Evolutionary conservation across 805 yeast genomes (phyloP).

Genomic region (Maudiozyma turicensis): DNA sequence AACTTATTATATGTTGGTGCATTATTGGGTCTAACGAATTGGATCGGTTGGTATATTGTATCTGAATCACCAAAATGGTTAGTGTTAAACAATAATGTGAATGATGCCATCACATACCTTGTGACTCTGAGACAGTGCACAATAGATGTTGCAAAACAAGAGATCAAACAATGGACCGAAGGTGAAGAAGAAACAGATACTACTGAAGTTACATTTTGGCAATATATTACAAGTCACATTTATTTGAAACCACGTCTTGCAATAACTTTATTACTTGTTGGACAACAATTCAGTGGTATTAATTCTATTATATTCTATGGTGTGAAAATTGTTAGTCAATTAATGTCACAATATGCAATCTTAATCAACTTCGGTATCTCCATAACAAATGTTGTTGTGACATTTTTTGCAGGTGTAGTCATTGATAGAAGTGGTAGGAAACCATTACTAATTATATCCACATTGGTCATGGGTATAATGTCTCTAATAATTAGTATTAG

Average conservation of each 20-base stretch:
- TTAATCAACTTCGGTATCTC: slow-evolving; percentile 70
- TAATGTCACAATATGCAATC: slow-evolving; percentile 65
- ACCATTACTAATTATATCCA: slow-evolving; percentile 58
- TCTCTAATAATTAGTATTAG: slow-evolving; percentile 59
- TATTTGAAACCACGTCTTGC: slow-evolving; percentile 52
- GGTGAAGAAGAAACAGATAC: neutral
- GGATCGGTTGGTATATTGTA: slow-evolving; percentile 31
- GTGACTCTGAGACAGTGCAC: slow-evolving; percentile 29
- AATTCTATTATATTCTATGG: slow-evolving; percentile 92
- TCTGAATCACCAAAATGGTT: slow-evolving; percentile 87
- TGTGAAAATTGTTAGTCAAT: slow-evolving; percentile 63
- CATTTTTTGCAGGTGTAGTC: slow-evolving; percentile 61
- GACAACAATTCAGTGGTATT: slow-evolving; percentile 90
- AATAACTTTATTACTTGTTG: slow-evolving; percentile 62
- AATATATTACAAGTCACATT: slow-evolving; percentile 42
- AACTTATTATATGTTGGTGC: slow-evolving; percentile 54
- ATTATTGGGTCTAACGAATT: slow-evolving; percentile 44
- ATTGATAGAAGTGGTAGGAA: slow-evolving; percentile 73
- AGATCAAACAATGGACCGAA: slow-evolving; percentile 16
- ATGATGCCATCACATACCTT: slow-evolving; percentile 34
- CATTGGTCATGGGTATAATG: slow-evolving; percentile 56
- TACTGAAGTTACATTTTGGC: slow-evolving; percentile 17
- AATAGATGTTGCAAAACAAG: slow-evolving; percentile 11
- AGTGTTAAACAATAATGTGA: slow-evolving; percentile 12
- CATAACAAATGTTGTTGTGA: slow-evolving; percentile 60